Evolutionary conservation across 208 protist species (phyloP), one percentile per base, ranked within the genome.

Genomic region (Wallacemonas rigidus): DNA sequence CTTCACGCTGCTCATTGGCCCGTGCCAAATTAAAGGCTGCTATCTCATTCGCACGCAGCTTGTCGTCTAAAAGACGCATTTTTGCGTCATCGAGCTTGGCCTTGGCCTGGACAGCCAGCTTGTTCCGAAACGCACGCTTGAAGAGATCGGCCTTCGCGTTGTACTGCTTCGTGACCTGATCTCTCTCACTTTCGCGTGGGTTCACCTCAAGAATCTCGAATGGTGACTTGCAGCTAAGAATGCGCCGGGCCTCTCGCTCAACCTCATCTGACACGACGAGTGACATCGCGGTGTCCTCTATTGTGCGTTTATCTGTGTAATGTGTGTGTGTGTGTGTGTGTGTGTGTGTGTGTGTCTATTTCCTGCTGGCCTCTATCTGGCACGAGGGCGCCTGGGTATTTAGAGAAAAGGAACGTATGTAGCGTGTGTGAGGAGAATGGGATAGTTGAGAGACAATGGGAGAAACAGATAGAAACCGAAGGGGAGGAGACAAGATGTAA

Each of bases 201-300:
- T 44, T 85, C 6, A 97, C 38, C 60, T 90, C 80, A 35, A 97
- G 81, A 26, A 91, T 82, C 50, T 95, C 87, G 69, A 95, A 97
- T 4, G 86, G 76, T 74, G 86, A 92, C 26, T 82, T 78, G 41
- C 79, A 77, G 3, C 73, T 75, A n/a, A 95, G 72, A 80, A 97
- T 97, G 7, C 92, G 80, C 65, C 83, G 71, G 4, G 85, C 85
- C 69, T 94, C 88, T 55, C 67, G 62, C 54, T 87, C 79, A 12
- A 87, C 81, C 38, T 83, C 83, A 72, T 87, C 82, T 2, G 86
- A 75, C 14, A 93, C 78, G 26, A 92, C 62, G 8, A 96, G 85
- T 36, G 92, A 65, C 92, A 96, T 96, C 40, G 26, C 26, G 26
- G 26, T 26, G 26, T 26, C 26, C 26, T 26, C 26, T 26, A 26